Base-by-base conservation (phyloP, 2,329 filamentous ascomycete species). In the Aspergillus luchuensis region DNA sequence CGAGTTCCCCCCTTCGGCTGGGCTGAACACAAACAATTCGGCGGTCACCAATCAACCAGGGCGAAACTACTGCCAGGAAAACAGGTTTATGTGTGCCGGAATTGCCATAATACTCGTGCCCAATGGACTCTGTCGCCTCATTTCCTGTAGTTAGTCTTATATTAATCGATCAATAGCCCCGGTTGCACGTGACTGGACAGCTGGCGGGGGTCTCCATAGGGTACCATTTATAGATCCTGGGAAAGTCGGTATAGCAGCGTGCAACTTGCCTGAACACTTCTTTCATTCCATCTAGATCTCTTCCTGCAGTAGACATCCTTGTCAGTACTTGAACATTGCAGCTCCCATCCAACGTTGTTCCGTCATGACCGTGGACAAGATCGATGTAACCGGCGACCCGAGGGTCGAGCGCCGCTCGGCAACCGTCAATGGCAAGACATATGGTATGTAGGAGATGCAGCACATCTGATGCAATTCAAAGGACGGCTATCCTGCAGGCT, bases 371-470 rank as follows among this genome's bases (percentile, higher is more conserved):
- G 74, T 83, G 45, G 85, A 89, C 72, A 90, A 89, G 72, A 84
- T 94, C 63, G 74, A 76, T 54, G 81, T 82, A 19, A 83, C 83
- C 43, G 82, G 85, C 63, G 91, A 94, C 79, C 71, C 86, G 36
- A 85, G 91, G 63, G 83, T 92, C 68, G 79, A 87, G 69, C 84
- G 87, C 72, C 83, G 85, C 69, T 87, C 83, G 58, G 84, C 86
- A 45, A 78, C 81, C 56, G 79, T 93, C 60, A 88, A 89, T 66
- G 89, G 88, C 66, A 84, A 85, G 69, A 91, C 81, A 36, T 96
- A 95, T 79, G 85, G 82, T 82, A 68, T 62, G 76, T 69, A 56
- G 41, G 33, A 15, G 33, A 21, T 11, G 23, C 11, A 52, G 59
- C 13, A 28, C 39, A n/a, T 25, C 11, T 33, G 52, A 28, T 52